A percentile compares a stretch with the other conserved stretches of the same genome.
Conservation (phyloP, 345 rosid genomes). For the Gossypium thurberi region DNA sequence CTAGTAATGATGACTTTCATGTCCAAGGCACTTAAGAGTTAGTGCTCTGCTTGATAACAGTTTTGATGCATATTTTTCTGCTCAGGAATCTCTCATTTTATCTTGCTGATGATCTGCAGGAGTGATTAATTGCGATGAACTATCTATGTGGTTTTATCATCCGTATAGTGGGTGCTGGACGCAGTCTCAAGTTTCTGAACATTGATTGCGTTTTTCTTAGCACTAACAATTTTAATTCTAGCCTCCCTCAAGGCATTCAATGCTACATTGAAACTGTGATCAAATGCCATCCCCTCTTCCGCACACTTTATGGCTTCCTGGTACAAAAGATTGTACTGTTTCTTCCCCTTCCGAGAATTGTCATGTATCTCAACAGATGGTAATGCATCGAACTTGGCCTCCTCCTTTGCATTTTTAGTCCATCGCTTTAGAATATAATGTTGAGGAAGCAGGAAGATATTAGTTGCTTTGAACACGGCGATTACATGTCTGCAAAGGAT, state of each 20-base stretch:
- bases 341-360: conserved; percentile 16
- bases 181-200: conserved; percentile 15
- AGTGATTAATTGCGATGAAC: too few relatives aligned
- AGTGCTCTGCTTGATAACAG: too few relatives aligned
- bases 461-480: conserved; percentile 23
- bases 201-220: conserved; percentile 23
- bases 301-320: conserved; percentile 30
- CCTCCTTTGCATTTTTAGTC: conserved; percentile 25
- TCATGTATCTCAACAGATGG: conserved; percentile 12
- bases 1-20: too few relatives aligned
- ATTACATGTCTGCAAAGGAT: conserved; percentile 29
- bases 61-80: too few relatives aligned
- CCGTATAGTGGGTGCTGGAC: conserved; percentile 11
- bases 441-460: conserved; percentile 19
- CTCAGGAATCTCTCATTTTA: too few relatives aligned
- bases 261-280: conserved; percentile 21
- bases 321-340: conserved; percentile 20
- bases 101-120: too few relatives aligned
- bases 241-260: conserved; percentile 22
- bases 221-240: conserved; percentile 20
- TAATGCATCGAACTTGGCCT: conserved; percentile 14
- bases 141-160: conserved; percentile 7
- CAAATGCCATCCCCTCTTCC: conserved; percentile 25
- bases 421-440: conserved; percentile 27
- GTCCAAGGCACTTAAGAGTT: too few relatives aligned